Evolutionary conservation across 495 filamentous ascomycete species (phyloP).

Genomic region (Oidiodendron maius): DNA sequence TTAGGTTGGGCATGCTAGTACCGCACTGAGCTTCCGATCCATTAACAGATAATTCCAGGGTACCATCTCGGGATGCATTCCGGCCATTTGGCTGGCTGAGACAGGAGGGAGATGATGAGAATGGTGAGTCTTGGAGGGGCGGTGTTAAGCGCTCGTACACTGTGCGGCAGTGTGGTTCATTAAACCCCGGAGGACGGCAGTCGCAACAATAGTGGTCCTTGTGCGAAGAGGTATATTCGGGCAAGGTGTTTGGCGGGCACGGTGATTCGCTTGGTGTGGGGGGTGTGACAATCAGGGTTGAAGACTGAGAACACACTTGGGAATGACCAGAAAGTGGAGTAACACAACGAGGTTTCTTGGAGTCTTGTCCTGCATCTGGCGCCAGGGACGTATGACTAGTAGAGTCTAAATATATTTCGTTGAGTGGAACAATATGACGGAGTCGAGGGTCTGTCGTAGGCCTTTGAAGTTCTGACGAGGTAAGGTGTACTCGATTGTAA

Average conservation of each 20-base stretch:
- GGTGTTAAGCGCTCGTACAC: slow-evolving; percentile 19
- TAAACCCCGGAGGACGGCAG: slow-evolving; percentile 8
- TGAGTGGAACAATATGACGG: slow-evolving; percentile 74
- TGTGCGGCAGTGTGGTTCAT: slow-evolving; percentile 11
- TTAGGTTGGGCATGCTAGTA: slow-evolving; percentile 29
- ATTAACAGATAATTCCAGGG: slow-evolving; percentile 3
- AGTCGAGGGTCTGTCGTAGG: slow-evolving; percentile 77
- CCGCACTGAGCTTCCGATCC: slow-evolving; percentile 23
- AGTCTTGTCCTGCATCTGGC: slow-evolving; percentile 37
- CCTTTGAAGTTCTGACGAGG: slow-evolving; percentile 60
- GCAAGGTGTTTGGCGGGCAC: slow-evolving; percentile 4
- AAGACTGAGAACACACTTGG: slow-evolving; percentile 56
- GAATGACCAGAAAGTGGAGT: slow-evolving; percentile 34
- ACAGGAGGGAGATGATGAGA: slow-evolving; percentile 20
- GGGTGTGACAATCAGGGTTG: slow-evolving; percentile 47
- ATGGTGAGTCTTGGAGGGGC: slow-evolving; percentile 18
- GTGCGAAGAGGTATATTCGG: slow-evolving; percentile 15
- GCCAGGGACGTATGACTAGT: slow-evolving; percentile 73
- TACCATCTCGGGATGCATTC: slow-evolving; percentile 10
- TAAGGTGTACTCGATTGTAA: slow-evolving; percentile 68
- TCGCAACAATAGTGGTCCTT: slow-evolving; percentile 18
- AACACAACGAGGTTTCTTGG: slow-evolving; percentile 34
- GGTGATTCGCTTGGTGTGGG: slow-evolving; percentile 15
- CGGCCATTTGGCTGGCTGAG: slow-evolving; percentile 10
- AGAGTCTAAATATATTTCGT: slow-evolving; percentile 95